These are phyloP conservation scores for Stellera chamaejasme DNA, from an alignment of 345 rosid genomes.

Conservation along the genomic window DNA sequence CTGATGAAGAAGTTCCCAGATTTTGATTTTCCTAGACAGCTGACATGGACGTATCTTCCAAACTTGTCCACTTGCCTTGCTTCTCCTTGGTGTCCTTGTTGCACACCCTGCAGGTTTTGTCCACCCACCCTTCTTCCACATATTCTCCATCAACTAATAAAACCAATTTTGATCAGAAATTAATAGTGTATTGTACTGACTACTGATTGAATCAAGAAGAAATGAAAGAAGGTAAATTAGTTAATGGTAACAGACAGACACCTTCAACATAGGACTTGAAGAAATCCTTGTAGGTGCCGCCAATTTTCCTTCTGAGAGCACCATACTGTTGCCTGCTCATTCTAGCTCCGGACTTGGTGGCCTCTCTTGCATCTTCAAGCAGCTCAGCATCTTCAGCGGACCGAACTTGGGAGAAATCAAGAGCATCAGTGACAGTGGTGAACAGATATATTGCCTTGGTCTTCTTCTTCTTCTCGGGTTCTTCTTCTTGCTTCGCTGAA, in stretches of 20 bases:
- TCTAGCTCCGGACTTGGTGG: constrained; percentile 56
- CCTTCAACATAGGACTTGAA: constrained; percentile 90
- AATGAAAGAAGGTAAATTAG: no score
- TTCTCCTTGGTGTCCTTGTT: constrained; percentile 75
- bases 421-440: constrained; percentile 60
- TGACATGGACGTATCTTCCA: constrained; percentile 70
- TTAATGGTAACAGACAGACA: constrained; percentile 9
- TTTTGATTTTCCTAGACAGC: constrained; percentile 42
- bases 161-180: not conserved
- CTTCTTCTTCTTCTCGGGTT: constrained; percentile 18
- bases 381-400: constrained; percentile 75
- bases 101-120: constrained; percentile 86
- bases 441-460: constrained; percentile 61
- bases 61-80: constrained; percentile 68
- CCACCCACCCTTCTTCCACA: constrained; percentile 74
- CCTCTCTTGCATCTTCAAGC: constrained; percentile 60
- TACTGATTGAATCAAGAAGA: no score
- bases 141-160: constrained; percentile 58
- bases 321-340: constrained; percentile 91
- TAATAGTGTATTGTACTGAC: no score
- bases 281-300: constrained; percentile 90
- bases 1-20: constrained; percentile 73
- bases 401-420: constrained; percentile 77
- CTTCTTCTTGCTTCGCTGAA: constrained; percentile 27
- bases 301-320: constrained; percentile 78